Conservation (phyloP, 2,329 filamentous ascomycete genomes). For the Fusarium cicatricum region DNA sequence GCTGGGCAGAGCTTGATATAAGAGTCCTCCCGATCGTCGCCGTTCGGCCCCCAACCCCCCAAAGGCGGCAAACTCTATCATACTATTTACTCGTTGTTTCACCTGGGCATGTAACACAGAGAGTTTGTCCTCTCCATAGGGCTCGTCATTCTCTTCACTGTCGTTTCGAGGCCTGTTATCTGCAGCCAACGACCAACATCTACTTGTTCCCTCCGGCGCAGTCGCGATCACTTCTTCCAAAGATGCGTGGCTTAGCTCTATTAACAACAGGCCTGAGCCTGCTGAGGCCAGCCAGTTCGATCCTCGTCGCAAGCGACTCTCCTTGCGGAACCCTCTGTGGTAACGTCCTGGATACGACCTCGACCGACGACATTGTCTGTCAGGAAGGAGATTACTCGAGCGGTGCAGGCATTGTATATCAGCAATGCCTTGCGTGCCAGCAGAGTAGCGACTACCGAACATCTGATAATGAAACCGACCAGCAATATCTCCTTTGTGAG, state of each 20-base stretch:
- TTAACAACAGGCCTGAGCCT: constrained; percentile 32
- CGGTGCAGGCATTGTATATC: constrained; percentile 57
- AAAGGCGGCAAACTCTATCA: constrained; percentile 4
- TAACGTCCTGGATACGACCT: constrained; percentile 59
- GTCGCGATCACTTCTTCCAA: background rate
- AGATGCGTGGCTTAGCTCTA: constrained; percentile 18
- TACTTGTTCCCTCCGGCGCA: background rate
- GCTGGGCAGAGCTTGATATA: constrained; percentile 12
- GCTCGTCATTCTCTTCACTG: constrained; percentile 1
- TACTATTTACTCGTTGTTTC: background rate
- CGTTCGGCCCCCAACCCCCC: constrained; percentile 13
- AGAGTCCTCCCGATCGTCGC: constrained; percentile 19
- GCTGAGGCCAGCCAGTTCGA: constrained; percentile 32
- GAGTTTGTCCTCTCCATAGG: background rate
- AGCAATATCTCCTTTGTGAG: constrained; percentile 64
- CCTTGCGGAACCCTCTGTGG: constrained; percentile 61
- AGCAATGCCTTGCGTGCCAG: constrained; percentile 62
- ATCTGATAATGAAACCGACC: constrained; percentile 57
- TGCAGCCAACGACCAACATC: background rate
- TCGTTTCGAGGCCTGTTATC: background rate
- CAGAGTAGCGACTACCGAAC: constrained; percentile 57
- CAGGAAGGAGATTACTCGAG: constrained; percentile 50
- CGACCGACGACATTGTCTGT: constrained; percentile 59
- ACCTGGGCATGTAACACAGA: constrained; percentile 30
- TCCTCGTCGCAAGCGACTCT: constrained; percentile 58